Conservation (phyloP, 805 yeast genomes). For the Monosporozyma solicola region DNA sequence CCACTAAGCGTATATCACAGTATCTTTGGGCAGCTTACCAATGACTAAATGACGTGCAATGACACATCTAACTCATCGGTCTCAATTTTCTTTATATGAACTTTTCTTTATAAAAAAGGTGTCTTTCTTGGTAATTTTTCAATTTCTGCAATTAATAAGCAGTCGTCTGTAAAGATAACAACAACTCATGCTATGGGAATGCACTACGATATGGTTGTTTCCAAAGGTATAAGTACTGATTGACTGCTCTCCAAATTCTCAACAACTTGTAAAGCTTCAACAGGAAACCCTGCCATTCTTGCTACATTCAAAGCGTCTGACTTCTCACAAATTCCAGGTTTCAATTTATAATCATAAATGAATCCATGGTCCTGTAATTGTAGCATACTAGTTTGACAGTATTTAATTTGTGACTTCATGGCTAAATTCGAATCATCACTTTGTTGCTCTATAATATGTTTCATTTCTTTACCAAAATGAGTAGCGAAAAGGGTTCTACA, state of each 20-base stretch:
- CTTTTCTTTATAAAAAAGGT: not conserved
- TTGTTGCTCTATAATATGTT: slow-evolving; percentile 29
- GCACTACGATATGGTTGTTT: not conserved
- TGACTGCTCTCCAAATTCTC: not conserved
- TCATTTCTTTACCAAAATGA: slow-evolving; percentile 58
- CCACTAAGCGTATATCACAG: not conserved
- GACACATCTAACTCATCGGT: not conserved
- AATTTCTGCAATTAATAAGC: not conserved
- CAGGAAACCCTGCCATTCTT: slow-evolving; percentile 69
- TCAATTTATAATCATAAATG: slow-evolving; percentile 44
- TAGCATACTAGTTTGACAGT: slow-evolving; percentile 20
- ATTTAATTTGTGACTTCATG: slow-evolving; percentile 10
- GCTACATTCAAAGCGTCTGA: slow-evolving; percentile 78
- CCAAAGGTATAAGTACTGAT: not conserved
- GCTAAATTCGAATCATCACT: slow-evolving; percentile 15
- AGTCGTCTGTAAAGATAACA: not conserved
- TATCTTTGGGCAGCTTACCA: not conserved
- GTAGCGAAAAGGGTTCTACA: slow-evolving; percentile 85
- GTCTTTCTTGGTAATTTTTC: not conserved
- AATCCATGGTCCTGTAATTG: slow-evolving; percentile 20
- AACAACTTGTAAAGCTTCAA: slow-evolving; percentile 47
- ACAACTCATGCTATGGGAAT: too few species aligned
- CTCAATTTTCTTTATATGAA: not conserved
- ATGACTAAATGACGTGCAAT: not conserved
- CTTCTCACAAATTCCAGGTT: slow-evolving; percentile 58